Evolutionary conservation across 1,284 basidiomycete species (phyloP), one percentile per base, ranked within the genome.

Genomic region (Neonothopanus nambi): DNA sequence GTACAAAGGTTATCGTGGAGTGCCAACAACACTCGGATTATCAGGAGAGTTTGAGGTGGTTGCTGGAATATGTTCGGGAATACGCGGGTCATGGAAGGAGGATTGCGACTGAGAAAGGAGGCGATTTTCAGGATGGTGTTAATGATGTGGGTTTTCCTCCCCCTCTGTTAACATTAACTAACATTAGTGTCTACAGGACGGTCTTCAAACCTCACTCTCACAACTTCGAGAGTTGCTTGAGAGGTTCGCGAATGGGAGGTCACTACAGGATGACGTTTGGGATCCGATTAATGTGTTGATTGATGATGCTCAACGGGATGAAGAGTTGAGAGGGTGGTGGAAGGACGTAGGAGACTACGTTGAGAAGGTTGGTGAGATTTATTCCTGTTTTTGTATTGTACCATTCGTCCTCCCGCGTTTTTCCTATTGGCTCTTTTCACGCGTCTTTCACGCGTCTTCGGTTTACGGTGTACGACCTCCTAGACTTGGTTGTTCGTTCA

Each of bases 1-100:
- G n/a, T n/a, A 18, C 54, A 7, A 57, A 91, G 87, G 90, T 93
- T 38, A 82, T 97, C 57, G 79, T 95, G 55, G 95, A 98, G 71
- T 94, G 92, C 71, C 95, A 98, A 75, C 85, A 89, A 66, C 93
- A 96, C 73, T 81, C 87, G 55, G 91, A 96, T 66, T 98, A 97
- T 72, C 91, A 95, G 63, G 85, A 84, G 52, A 85, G 88, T 35
- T 81, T 95, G 59, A 73, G 72, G 17, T 95, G 91, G 90, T 76
- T 94, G 35, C 75, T 95, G 42, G 73, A 77, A 48, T 78, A 81
- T 55, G 66, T 90, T n/a, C 82, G 87, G 65, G 84, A 89, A 65
- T 98, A 96, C 72, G 81, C 84, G 40, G 72, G 74, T 3, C 83
- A 90, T 61, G 85, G 85, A n/a, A 75, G 74, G 41, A 71, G 68